These are phyloP conservation scores for Fusarium ramigenum DNA, from an alignment of 2,329 filamentous ascomycete species.

Conservation along the genomic window DNA sequence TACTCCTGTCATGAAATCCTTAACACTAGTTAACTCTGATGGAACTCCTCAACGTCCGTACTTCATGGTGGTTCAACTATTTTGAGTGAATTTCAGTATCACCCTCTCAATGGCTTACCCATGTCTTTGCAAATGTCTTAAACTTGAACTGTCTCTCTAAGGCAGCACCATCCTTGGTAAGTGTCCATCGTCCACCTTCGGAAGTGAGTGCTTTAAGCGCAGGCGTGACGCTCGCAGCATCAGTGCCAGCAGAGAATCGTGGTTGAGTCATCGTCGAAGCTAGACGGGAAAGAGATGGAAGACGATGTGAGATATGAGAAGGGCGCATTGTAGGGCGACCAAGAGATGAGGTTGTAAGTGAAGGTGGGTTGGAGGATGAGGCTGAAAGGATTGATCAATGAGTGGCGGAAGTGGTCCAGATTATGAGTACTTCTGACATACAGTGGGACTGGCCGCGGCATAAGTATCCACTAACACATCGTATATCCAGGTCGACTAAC, in stretches of 20 bases:
- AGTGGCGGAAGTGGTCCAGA: slow-evolving; percentile 18
- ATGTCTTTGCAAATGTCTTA: slow-evolving; percentile 72
- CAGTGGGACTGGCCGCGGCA: not conserved
- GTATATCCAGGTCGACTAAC: not conserved
- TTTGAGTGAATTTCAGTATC: not conserved
- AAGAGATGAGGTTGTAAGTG: not conserved
- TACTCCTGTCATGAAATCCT: slow-evolving; percentile 81
- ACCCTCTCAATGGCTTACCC: slow-evolving; percentile 56
- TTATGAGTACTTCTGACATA: slow-evolving; percentile 9
- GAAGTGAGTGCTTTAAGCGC: slow-evolving; percentile 51
- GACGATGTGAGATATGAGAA: slow-evolving; percentile 1
- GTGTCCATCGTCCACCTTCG: slow-evolving; percentile 58
- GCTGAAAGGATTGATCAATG: slow-evolving; percentile 21
- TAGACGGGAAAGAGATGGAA: slow-evolving; percentile 13
- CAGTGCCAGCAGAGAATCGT: slow-evolving; percentile 58
- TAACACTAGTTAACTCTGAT: slow-evolving; percentile 44
- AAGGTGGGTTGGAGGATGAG: not conserved
- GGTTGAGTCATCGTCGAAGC: slow-evolving; percentile 45
- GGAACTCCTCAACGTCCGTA: not conserved
- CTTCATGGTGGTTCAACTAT: not conserved
- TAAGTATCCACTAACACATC: slow-evolving; percentile 18
- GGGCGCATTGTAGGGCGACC: slow-evolving; percentile 24
- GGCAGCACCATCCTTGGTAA: slow-evolving; percentile 61
- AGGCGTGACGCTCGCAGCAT: slow-evolving; percentile 50
- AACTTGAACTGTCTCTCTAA: slow-evolving; percentile 70